Evolutionary conservation across 2,329 filamentous ascomycete genomes (phyloP).

Genomic region (Pseudogymnoascus sp.): DNA sequence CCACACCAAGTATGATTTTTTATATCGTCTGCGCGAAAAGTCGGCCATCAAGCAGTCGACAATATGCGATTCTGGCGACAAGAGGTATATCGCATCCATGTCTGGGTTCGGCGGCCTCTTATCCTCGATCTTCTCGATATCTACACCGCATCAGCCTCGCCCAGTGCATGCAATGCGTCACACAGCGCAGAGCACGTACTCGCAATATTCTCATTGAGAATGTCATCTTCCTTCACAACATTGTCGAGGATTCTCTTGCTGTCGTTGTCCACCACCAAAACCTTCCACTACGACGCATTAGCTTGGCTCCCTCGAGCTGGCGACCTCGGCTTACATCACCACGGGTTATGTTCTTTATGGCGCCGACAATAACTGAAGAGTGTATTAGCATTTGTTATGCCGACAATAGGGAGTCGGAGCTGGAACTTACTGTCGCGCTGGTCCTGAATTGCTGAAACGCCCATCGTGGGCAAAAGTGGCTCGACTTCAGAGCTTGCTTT

Average conservation of each 20-base stretch:
- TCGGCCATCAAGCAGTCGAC: constrained; percentile 92
- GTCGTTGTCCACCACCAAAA: constrained; percentile 77
- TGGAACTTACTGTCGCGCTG: constrained; percentile 61
- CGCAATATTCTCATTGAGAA: constrained; percentile 91
- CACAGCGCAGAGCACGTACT: constrained; percentile 43
- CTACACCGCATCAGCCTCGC: constrained; percentile 36
- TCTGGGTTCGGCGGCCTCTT: constrained; percentile 71
- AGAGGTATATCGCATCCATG: constrained; percentile 91
- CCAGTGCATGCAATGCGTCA: constrained; percentile 13
- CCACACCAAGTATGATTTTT: constrained; percentile 75
- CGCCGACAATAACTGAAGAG: constrained; percentile 56
- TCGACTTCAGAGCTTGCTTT: constrained; percentile 1
- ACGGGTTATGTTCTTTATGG: constrained; percentile 68
- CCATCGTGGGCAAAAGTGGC: constrained; percentile 52
- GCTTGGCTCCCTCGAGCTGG: constrained; percentile 12
- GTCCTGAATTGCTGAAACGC: constrained; percentile 72
- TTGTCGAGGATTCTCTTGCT: constrained; percentile 84
- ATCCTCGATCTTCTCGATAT: constrained; percentile 91
- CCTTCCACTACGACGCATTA: constrained; percentile 69
- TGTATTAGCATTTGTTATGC: neutral
- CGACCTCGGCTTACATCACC: constrained; percentile 56
- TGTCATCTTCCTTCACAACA: constrained; percentile 88
- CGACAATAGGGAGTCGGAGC: neutral
- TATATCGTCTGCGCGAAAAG: constrained; percentile 76
- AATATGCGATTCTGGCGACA: constrained; percentile 77